phyloP scores from a whole-genome alignment of 2,329 filamentous ascomycete genomes.

The Diaporthe batatas region DNA sequence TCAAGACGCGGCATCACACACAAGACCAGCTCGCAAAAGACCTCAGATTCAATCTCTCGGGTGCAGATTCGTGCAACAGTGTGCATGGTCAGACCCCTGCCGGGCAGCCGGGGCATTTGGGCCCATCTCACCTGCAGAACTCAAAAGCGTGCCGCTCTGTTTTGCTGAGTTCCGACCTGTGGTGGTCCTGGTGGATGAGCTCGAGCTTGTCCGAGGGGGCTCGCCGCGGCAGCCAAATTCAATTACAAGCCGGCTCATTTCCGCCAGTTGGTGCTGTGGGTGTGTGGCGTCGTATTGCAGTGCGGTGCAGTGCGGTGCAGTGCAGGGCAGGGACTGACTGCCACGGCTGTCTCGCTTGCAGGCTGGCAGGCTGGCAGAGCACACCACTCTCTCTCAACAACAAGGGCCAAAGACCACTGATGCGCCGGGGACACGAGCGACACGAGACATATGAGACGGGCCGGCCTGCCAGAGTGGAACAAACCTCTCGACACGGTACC shows the following conservation, averaged over 20 bases:
- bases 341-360: slow-evolving; percentile 23
- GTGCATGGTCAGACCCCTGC: slow-evolving; percentile 24
- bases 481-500: not conserved
- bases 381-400: not conserved
- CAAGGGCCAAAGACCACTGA: slow-evolving; percentile 2
- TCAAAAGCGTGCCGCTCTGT: slow-evolving; percentile 27
- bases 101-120: not conserved
- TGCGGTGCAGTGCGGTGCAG: not conserved
- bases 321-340: not conserved
- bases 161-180: not conserved
- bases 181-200: not conserved
- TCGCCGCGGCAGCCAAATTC: slow-evolving; percentile 27
- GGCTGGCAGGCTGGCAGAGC: slow-evolving; percentile 6
- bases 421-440: not conserved
- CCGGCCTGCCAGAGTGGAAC: not conserved
- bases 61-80: slow-evolving; percentile 1
- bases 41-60: slow-evolving; percentile 18
- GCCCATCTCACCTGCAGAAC: slow-evolving; percentile 31
- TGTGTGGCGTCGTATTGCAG: slow-evolving; percentile 21
- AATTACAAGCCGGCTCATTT: slow-evolving; percentile 32
- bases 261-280: slow-evolving; percentile 17
- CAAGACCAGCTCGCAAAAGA: not conserved
- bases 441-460: slow-evolving; percentile 25
- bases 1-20: slow-evolving; percentile 19
- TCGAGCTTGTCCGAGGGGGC: slow-evolving; percentile 28